These are phyloP conservation scores for Phytophthora cactorum DNA, from an alignment of 352 stramenopile species.

Conservation along the genomic window DNA sequence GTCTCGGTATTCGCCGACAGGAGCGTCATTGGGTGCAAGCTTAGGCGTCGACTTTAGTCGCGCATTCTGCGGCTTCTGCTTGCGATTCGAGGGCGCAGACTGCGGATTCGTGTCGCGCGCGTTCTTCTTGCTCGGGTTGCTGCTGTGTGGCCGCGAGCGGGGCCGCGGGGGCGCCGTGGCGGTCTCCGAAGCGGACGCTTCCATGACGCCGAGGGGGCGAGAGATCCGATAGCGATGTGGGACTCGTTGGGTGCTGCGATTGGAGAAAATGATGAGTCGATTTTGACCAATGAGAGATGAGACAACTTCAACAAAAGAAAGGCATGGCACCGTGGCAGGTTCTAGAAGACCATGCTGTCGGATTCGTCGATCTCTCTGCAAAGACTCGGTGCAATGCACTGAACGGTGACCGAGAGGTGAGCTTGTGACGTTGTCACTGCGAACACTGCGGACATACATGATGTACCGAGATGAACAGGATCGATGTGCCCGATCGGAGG, in stretches of 20 bases:
- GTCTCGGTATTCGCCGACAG: conserved; percentile 40
- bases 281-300: conserved; percentile 22
- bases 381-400: too few species aligned
- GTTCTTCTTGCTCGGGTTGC: conserved; percentile 9
- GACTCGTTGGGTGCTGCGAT: conserved; percentile 4
- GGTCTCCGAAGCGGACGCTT: conserved; percentile 21
- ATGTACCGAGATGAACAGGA: not conserved
- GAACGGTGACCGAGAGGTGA: too few species aligned
- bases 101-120: conserved; percentile 5
- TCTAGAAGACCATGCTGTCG: conserved; percentile 3
- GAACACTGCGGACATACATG: not conserved
- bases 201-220: conserved; percentile 24
- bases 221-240: conserved; percentile 2
- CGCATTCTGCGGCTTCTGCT: conserved; percentile 29
- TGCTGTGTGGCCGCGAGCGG: not conserved
- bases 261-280: conserved; percentile 5
- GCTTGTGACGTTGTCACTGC: not conserved
- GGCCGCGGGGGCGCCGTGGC: not conserved
- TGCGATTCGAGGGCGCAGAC: conserved; percentile 9
- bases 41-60: conserved; percentile 9
- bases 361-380: not conserved
- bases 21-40: not conserved
- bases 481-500: conserved; percentile 2
- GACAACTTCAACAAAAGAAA: conserved; percentile 8
- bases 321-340: not conserved